Evolutionary conservation across 352 stramenopile genomes (phyloP), one percentile per base, ranked within the genome.

Genomic region (Poterioochromonas sp.): DNA sequence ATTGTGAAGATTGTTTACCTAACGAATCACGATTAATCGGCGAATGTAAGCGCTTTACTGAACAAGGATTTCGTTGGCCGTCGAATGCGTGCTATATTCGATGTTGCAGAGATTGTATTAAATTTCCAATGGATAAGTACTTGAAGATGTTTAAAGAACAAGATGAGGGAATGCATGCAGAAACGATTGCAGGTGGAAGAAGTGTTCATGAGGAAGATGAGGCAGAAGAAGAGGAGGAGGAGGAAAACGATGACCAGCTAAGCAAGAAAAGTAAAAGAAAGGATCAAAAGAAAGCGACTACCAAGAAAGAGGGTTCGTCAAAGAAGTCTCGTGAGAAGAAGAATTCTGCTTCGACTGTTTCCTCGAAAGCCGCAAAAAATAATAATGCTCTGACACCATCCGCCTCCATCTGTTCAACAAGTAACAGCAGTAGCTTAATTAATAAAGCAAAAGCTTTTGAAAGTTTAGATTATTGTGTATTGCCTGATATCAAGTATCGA

Each of bases 1-100:
- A 68, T 63, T 85, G 82, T 79, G 80, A 84, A 71, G 82, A 85
- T 47, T 82, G 79, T 63, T 34, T 85, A 0, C 82, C 79, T 0
- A 5, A 11, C 0, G 70, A 84, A 34, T 26, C 44, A 40, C 1
- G 58, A 20, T 54, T 78, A 22, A 58, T 71, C 35, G 79, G 74
- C 47, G 37, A 68, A 0, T 69, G 69, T 41, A 37, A 71, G 43
- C 76, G 76, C 20, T 82, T 79, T 34, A n/a, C 82, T 35, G 41
- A 77, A 40, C 32, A 79, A 0, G 76, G 79, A 1, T 80, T 79
- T 76, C 40, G 39, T 8, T 79, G 64, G 64, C 60, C 79, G 3
- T 53, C 41, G 37, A 54, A 76, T 29, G 63, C 76, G 15, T 81
- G 76, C 63, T 82, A 78, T 62, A 80, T 82, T 32, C 76, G 70